Percentiles rank a stretch among this genome's conserved stretches.
These are phyloP conservation scores for Phytophthora melonis DNA, from an alignment of 352 stramenopile genomes.

Conservation along the genomic window DNA sequence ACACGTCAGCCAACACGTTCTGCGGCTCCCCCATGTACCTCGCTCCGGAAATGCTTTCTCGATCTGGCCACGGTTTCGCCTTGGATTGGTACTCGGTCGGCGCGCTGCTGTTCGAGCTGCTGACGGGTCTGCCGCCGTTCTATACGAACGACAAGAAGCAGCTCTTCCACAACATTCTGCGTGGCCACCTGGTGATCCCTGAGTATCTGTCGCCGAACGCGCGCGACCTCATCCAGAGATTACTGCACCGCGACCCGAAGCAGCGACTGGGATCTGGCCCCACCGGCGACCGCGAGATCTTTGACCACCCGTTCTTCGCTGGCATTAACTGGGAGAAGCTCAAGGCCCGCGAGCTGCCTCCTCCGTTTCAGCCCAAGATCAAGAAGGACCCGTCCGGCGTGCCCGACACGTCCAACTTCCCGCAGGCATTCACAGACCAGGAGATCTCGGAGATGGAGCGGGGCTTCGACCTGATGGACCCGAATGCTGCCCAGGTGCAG, in stretches of 20 bases:
- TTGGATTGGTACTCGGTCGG: conserved; percentile 90
- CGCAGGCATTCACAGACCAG: conserved; percentile 86
- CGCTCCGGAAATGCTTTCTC: conserved; percentile 84
- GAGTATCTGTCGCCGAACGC: conserved; percentile 82
- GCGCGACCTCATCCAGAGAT: conserved; percentile 79
- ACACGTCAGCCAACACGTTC: conserved; percentile 89
- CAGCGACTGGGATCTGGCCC: conserved; percentile 80
- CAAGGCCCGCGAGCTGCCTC: conserved; percentile 77
- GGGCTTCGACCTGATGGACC: conserved; percentile 72
- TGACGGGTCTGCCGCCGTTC: conserved; percentile 87
- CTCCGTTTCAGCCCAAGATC: conserved; percentile 90
- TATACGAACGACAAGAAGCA: conserved; percentile 92
- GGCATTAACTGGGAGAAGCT: conserved; percentile 89
- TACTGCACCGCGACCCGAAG: conserved; percentile 85
- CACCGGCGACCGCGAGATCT: conserved; percentile 84
- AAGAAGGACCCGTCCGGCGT: conserved; percentile 72
- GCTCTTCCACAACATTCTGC: conserved; percentile 92
- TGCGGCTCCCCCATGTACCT: conserved; percentile 90
- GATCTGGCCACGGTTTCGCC: conserved; percentile 82
- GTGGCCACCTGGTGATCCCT: conserved; percentile 81
- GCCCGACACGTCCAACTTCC: conserved; percentile 89
- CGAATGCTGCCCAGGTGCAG: conserved; percentile 69
- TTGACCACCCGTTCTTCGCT: conserved; percentile 87
- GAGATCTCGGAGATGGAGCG: conserved; percentile 90
- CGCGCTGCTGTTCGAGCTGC: conserved; percentile 79